Base-by-base conservation (phyloP, 495 filamentous ascomycete genomes). In the Neurospora terricola region DNA sequence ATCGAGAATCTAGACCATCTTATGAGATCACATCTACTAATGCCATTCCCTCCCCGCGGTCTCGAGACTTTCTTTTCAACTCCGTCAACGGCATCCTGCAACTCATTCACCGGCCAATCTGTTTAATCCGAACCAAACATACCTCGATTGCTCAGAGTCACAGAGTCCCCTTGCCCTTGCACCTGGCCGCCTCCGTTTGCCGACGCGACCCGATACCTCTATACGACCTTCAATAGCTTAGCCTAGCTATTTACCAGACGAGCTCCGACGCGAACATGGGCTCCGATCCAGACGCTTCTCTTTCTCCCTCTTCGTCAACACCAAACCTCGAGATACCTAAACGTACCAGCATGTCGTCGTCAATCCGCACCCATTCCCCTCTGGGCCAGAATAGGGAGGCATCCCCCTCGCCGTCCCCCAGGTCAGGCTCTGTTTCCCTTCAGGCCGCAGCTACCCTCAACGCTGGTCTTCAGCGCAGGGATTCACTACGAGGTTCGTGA, bases 391-490 rank as follows among this genome's bases (percentile, higher is more conserved):
- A 54, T 27, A 59, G 73, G 37, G 78, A 79, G 72, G 81, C 85
- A 77, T 86, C 82, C 16, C 82, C 83, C 27, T 86, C 88, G 18
- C 81, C 87, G 6, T 87, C 88, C 48, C 85, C 90, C 23, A 82
- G 90, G 69, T 88, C 87, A 36, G 86, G 89, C 18, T 88, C 90
- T 11, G 83, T 85, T 37, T 92, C 90, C 10, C 84, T 92, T 36
- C 88, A 91, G 75, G 88, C 90, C 69, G 86, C 91, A 16, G 91
- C 90, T 5, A 88, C 90, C 18, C 86, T 92, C 73, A 93, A 92
- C 78, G 89, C 91, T 16, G 88, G 90, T 38, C 84, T 92, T 10
- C 90, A 92, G 75, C 85, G 86, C 71, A 86, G 90, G 78, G 85
- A 90, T 74, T 86, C 87, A 16, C 84, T 84, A 39, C 83, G 88